Evolutionary conservation across 176 grass and related monocot species (phyloP), one percentile per base, ranked within the genome.

Genomic region (Ampelocalamus luodianensis): DNA sequence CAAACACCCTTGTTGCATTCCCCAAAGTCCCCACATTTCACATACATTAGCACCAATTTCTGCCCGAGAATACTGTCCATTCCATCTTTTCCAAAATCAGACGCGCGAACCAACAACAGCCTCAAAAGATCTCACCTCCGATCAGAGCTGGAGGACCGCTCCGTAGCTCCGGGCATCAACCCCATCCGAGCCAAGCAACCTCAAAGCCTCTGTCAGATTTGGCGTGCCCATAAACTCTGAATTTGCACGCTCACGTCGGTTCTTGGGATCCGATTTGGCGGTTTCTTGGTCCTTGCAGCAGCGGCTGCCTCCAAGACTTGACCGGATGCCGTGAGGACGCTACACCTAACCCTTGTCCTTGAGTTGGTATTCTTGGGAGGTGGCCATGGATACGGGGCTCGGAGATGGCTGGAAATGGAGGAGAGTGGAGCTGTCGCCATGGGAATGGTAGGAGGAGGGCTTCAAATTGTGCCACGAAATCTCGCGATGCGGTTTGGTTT

Each of bases 11-110:
- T 71, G 93, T 87, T 37, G 92, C 96, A 38, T 26, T 61, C 13
- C 32, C 24, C 20, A 75, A 94, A 75, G 56, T 93, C 86, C 50
- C 91, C 82, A 5, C 93, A 97, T 79, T 93, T 88, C 36, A 93
- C 76, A 70, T 93, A 97, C 87, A 93, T 90, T 20, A 90, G 83
- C 72, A 93, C 89, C 39, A 97, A 42, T 72, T 92, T 95, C 74
- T 85, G 81, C 6, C 92, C 89, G 1, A 97, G 76, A 68, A 90
- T 55, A 9, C 50, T 65, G 36, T 85, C 67, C 11, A 74, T 82
- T 38, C 66, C 78, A 20, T 76, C 42, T 3, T 46, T 39, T 67
- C 45, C 70, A 34, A 65, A 24, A 43, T 48, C 61, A 11, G 90
- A 92, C 20, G 85, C 77, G 6, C 90, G 82, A 5, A 91, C 24